A percentile compares a stretch with the other conserved stretches of the same genome.
Conservation (phyloP, 106 monocot species). For the Acanthochlamys bracteata region DNA sequence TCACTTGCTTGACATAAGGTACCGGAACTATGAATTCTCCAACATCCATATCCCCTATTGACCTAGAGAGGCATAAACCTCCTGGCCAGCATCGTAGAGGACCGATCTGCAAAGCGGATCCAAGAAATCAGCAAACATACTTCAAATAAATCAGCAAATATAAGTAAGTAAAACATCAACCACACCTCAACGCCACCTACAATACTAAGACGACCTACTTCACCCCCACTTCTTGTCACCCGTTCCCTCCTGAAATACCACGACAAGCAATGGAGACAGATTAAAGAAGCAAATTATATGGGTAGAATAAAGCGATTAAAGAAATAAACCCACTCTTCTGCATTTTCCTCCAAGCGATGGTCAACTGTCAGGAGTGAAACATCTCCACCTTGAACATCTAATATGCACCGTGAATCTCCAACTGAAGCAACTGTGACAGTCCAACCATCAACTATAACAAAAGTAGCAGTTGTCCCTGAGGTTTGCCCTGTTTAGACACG, state of each 20-base stretch:
- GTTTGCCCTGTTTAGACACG: conserved; percentile 48
- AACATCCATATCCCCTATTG: conserved; percentile 92
- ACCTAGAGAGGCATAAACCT: conserved; percentile 82
- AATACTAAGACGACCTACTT: conserved; percentile 75
- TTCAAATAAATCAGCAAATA: not conserved
- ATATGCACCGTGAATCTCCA: conserved; percentile 87
- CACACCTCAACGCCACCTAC: conserved; percentile 65
- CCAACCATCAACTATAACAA: conserved; percentile 93
- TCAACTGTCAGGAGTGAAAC: conserved; percentile 82
- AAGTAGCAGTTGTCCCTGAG: conserved; percentile 86
- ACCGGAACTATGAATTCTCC: conserved; percentile 92
- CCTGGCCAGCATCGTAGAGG: conserved; percentile 94
- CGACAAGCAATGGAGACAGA: not conserved
- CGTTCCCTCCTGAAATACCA: conserved; percentile 51
- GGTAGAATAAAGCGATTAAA: not conserved
- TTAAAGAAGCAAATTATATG: not conserved
- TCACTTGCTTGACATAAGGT: conserved; percentile 92
- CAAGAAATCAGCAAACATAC: not conserved
- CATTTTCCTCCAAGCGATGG: conserved; percentile 92
- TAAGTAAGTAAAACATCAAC: not conserved
- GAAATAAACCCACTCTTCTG: conserved; percentile 51
- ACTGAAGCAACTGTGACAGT: conserved; percentile 89
- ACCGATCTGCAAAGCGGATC: conserved; percentile 49
- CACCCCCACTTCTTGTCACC: conserved; percentile 68
- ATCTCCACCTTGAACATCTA: conserved; percentile 62